Conservation (phyloP, 2,329 filamentous ascomycete genomes). For the Pseudogymnoascus sp. region DNA sequence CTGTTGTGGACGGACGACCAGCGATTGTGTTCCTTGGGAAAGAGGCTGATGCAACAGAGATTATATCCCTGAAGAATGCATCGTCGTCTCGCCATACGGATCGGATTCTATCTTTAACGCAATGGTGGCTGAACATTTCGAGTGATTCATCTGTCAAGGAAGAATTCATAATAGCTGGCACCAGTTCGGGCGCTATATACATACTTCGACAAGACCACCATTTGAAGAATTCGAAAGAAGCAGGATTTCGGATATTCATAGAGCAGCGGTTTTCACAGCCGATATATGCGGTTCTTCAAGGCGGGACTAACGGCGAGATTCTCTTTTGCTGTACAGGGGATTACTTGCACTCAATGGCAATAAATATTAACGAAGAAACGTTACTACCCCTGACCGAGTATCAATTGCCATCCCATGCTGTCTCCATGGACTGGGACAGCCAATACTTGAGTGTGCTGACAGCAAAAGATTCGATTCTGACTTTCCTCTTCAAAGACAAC, state of each 20-base stretch:
- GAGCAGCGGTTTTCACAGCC: neutral
- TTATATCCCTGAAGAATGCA: neutral
- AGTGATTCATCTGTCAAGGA: neutral
- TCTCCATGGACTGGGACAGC: conserved; percentile 40
- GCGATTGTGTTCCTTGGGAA: conserved; percentile 46
- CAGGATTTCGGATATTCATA: neutral
- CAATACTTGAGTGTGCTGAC: conserved; percentile 46
- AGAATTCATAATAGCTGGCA: neutral
- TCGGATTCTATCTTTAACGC: neutral
- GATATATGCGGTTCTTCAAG: neutral
- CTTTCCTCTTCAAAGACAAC: conserved; percentile 38
- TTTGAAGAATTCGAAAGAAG: neutral
- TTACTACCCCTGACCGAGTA: conserved; percentile 42
- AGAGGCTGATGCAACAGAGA: neutral
- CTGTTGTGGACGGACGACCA: conserved; percentile 37
- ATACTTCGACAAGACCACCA: conserved; percentile 1
- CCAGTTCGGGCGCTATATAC: neutral
- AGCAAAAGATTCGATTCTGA: conserved; percentile 45
- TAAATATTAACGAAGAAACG: conserved; percentile 45
- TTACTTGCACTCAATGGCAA: conserved; percentile 48
- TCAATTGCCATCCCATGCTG: conserved; percentile 47
- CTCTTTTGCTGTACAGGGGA: conserved; percentile 50
- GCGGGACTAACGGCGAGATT: neutral
- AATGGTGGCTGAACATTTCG: neutral
- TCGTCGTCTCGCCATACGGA: neutral